Evolutionary conservation across 148 eudicot species (phyloP).

Genomic region (Spergularia marina): DNA sequence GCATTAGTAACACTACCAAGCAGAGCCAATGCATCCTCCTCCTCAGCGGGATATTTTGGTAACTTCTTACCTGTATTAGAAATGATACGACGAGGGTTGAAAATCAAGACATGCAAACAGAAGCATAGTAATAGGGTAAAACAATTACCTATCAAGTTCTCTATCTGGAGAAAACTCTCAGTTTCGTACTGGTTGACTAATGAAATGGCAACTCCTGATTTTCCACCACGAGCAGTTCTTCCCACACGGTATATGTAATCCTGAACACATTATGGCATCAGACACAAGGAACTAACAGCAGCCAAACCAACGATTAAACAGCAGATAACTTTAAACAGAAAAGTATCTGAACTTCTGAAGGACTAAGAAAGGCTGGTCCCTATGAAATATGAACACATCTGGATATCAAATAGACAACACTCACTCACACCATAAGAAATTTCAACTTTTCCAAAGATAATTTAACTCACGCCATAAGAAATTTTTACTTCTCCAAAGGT

Average conservation of each 20-base stretch:
- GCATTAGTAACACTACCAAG: slow-evolving; percentile 74
- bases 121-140: background rate
- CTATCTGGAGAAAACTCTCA: slow-evolving; percentile 76
- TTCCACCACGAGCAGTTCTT: slow-evolving; percentile 98
- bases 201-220: slow-evolving; percentile 81
- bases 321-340: background rate
- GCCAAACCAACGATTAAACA: background rate
- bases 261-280: slow-evolving; percentile 29
- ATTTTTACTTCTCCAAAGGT: no score
- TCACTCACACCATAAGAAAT: no score
- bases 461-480: no score
- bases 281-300: background rate
- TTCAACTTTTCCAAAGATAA: no score
- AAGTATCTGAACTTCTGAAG: no score
- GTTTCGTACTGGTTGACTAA: slow-evolving; percentile 78
- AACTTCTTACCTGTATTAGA: slow-evolving; percentile 59
- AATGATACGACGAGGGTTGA: background rate
- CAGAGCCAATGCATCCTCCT: slow-evolving; percentile 67
- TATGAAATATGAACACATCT: no score
- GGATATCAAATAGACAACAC: no score
- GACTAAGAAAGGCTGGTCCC: no score
- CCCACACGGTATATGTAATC: slow-evolving; percentile 94
- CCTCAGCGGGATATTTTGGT: slow-evolving; percentile 56
- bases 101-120: background rate
- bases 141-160: slow-evolving; percentile 69